These are phyloP conservation scores for Williopsis jadinii DNA, from an alignment of 1,139 yeast genomes.

Conservation along the genomic window DNA sequence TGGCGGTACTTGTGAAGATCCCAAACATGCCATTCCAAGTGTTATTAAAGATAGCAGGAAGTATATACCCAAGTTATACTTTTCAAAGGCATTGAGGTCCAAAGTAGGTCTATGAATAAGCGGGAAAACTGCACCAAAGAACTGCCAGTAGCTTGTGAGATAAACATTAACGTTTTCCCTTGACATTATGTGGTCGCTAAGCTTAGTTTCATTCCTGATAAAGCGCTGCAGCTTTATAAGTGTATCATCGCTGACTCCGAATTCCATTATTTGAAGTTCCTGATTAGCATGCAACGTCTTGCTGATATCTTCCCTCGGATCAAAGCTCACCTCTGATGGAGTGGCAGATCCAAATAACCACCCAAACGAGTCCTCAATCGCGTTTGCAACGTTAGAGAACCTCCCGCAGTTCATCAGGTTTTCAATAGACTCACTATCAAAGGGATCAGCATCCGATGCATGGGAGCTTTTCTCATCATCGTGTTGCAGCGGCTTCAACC, in stretches of 20 bases:
- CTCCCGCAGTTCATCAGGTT: slow-evolving; percentile 3
- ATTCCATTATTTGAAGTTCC: slow-evolving; percentile 1
- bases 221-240: background rate
- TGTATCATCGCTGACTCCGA: background rate
- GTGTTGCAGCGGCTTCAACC: background rate
- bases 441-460: background rate
- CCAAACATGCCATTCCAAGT: slow-evolving; percentile 23
- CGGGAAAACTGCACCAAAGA: slow-evolving; percentile 25
- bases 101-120: slow-evolving; percentile 26
- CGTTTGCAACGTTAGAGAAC: slow-evolving; percentile 13
- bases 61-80: slow-evolving; percentile 11
- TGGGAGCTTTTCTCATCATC: background rate
- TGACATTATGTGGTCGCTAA: slow-evolving; percentile 1
- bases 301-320: background rate
- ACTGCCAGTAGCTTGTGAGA: slow-evolving; percentile 23
- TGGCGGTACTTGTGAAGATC: slow-evolving; percentile 1
- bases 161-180: slow-evolving; percentile 6
- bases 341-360: slow-evolving; percentile 21
- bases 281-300: background rate
- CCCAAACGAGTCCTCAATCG: slow-evolving; percentile 16
- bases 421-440: background rate
- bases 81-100: slow-evolving; percentile 9
- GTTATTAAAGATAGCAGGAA: slow-evolving; percentile 20
- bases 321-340: background rate
- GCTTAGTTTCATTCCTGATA: background rate